A percentile compares a stretch with the other conserved stretches of the same genome.
Evolutionary conservation across 1,139 yeast genomes (phyloP).

Genomic region (Lodderomyces theae): DNA sequence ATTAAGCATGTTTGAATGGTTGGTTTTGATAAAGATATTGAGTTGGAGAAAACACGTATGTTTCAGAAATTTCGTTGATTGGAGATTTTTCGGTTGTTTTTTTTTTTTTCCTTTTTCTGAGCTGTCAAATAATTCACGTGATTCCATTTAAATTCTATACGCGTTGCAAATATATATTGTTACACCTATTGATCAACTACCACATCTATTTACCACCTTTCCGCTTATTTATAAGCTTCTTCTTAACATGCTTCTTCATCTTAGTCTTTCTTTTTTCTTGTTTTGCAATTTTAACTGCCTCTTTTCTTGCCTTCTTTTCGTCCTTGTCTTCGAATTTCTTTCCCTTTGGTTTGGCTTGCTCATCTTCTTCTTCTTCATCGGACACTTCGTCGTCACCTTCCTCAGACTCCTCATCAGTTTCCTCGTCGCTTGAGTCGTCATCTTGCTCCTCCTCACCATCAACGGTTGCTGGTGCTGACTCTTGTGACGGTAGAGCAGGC

Average conservation of each 20-base stretch:
- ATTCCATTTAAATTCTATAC: slow-evolving; percentile 4
- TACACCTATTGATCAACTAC: not conserved
- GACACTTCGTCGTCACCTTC: slow-evolving; percentile 33
- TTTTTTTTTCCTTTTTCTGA: not conserved
- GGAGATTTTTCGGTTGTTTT: not conserved
- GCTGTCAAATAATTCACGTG: too few species aligned
- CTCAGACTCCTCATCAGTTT: slow-evolving; percentile 28
- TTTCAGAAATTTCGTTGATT: not conserved
- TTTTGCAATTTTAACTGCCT: slow-evolving; percentile 76
- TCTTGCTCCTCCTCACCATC: slow-evolving; percentile 16
- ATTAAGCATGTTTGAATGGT: not conserved
- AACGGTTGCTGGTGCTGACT: slow-evolving; percentile 13
- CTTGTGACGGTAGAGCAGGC: slow-evolving; percentile 6
- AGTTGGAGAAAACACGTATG: not conserved
- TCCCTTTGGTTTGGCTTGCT: slow-evolving; percentile 48
- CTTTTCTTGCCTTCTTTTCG: slow-evolving; percentile 77
- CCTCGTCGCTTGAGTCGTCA: slow-evolving; percentile 13
- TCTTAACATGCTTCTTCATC: slow-evolving; percentile 89
- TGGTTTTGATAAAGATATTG: not conserved
- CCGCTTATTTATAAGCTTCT: slow-evolving; percentile 64
- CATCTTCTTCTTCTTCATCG: slow-evolving; percentile 43
- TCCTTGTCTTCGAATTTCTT: slow-evolving; percentile 84
- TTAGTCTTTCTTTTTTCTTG: slow-evolving; percentile 87
- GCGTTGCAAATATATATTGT: too few species aligned
- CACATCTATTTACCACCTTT: slow-evolving; percentile 24